Conservation (phyloP, 2,329 filamentous ascomycete genomes). For the Alternaria brassicicola region DNA sequence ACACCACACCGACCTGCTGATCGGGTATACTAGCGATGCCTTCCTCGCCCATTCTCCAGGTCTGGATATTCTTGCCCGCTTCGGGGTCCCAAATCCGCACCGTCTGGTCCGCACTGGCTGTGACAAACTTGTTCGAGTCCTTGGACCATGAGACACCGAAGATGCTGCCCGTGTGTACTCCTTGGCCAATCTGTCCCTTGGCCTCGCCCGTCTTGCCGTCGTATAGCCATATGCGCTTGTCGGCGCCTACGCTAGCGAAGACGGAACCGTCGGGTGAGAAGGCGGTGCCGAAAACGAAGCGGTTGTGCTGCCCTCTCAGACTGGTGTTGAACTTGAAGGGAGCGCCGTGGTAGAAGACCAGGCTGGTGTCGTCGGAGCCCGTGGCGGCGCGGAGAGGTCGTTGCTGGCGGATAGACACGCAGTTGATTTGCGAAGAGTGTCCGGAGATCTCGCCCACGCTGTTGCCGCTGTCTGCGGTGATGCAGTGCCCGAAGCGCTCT, state of each 20-base stretch:
- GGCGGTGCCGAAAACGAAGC: slow-evolving; percentile 84
- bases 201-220: slow-evolving; percentile 94
- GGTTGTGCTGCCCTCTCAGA: slow-evolving; percentile 76
- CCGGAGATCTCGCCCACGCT: slow-evolving; percentile 92
- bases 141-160: slow-evolving; percentile 89
- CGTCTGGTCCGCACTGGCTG: slow-evolving; percentile 91
- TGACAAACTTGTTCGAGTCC: slow-evolving; percentile 85
- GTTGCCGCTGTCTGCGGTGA: slow-evolving; percentile 90
- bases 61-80: slow-evolving; percentile 75
- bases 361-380: slow-evolving; percentile 83
- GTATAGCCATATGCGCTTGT: slow-evolving; percentile 90
- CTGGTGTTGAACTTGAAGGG: slow-evolving; percentile 97
- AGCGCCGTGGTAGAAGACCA: slow-evolving; percentile 91
- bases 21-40: slow-evolving; percentile 73
- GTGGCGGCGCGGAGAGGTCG: slow-evolving; percentile 90
- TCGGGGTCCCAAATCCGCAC: slow-evolving; percentile 94
- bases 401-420: slow-evolving; percentile 86
- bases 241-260: slow-evolving; percentile 89
- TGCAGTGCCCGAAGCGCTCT: slow-evolving; percentile 90
- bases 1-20: slow-evolving; percentile 94
- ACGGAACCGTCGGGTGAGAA: slow-evolving; percentile 87
- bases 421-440: slow-evolving; percentile 89
- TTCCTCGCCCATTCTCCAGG: slow-evolving; percentile 83
- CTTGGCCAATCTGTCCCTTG: slow-evolving; percentile 76
- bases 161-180: slow-evolving; percentile 89